Conservation (phyloP, 2,329 filamentous ascomycete species). For the Fusarium odoratissimum region DNA sequence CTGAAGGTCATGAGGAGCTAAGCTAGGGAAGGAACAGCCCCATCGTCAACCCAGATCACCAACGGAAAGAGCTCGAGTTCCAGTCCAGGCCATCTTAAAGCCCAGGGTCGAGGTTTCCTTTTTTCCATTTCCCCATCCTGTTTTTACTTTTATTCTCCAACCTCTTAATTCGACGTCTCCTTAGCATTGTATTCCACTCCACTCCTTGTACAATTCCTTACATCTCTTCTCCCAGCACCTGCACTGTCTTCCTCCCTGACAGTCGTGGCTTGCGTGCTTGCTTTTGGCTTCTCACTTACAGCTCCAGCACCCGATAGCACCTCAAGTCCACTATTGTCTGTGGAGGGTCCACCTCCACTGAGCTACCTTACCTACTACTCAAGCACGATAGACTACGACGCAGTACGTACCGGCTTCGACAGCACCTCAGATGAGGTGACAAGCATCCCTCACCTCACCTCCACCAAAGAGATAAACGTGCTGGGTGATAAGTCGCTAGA, state of each 20-base stretch:
- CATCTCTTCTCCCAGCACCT: neutral
- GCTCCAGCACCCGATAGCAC: slow-evolving; percentile 12
- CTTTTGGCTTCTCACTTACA: slow-evolving; percentile 4
- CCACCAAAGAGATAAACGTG: slow-evolving; percentile 33
- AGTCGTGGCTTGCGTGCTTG: slow-evolving; percentile 19
- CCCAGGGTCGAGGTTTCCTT: slow-evolving; percentile 5
- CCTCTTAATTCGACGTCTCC: neutral
- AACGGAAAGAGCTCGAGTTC: slow-evolving; percentile 27
- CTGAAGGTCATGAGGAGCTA: slow-evolving; percentile 21
- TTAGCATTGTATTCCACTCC: neutral
- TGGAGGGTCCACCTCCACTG: slow-evolving; percentile 9
- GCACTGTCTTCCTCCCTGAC: slow-evolving; percentile 6
- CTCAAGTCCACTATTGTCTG: slow-evolving; percentile 13
- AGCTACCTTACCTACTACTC: neutral
- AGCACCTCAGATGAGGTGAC: slow-evolving; percentile 7
- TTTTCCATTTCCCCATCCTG: slow-evolving; percentile 9
- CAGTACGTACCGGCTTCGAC: slow-evolving; percentile 18
- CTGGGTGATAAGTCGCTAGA: slow-evolving; percentile 27
- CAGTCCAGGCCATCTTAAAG: slow-evolving; percentile 12
- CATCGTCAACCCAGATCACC: slow-evolving; percentile 16
- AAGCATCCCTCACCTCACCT: slow-evolving; percentile 21
- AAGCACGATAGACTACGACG: neutral
- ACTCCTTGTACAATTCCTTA: neutral
- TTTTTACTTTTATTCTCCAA: neutral
- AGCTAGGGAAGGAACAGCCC: slow-evolving; percentile 26